Percentiles rank a stretch among this genome's conserved stretches.
phyloP scores from a whole-genome alignment of 2,329 filamentous ascomycete genomes.

The Daldinia eschscholtzii region DNA sequence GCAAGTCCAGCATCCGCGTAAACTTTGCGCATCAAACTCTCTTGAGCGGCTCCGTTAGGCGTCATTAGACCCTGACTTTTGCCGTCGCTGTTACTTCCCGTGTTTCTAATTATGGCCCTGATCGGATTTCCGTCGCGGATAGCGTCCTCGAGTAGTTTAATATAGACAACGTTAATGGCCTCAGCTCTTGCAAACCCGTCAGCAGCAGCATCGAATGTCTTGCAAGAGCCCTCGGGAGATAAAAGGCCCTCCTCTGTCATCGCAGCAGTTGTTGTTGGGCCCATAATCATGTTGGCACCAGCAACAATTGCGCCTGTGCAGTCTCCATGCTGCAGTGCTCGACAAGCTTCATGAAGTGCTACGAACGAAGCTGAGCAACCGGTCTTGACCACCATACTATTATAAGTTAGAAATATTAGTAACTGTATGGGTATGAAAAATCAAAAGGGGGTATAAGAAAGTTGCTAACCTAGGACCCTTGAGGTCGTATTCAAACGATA shows the following conservation, averaged over 20 bases:
- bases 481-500: neutral
- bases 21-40: constrained; percentile 49
- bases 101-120: constrained; percentile 52
- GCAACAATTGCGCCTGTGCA: constrained; percentile 1
- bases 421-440: neutral
- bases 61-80: constrained; percentile 56
- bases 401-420: neutral
- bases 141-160: constrained; percentile 49
- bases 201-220: constrained; percentile 56
- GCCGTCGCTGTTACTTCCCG: constrained; percentile 57
- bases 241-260: constrained; percentile 41
- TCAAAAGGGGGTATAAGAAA: neutral
- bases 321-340: constrained; percentile 7
- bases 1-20: constrained; percentile 51
- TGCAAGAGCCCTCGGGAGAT: constrained; percentile 43
- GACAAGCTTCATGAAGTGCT: constrained; percentile 2
- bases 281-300: constrained; percentile 28
- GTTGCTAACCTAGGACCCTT: neutral
- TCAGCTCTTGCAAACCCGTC: constrained; percentile 63
- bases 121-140: constrained; percentile 44
- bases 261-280: constrained; percentile 30
- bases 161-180: constrained; percentile 56
- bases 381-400: neutral
- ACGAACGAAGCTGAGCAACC: neutral
- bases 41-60: constrained; percentile 55